Evolutionary conservation across 805 yeast species (phyloP).

Genomic region (Danielia oregonensis): DNA sequence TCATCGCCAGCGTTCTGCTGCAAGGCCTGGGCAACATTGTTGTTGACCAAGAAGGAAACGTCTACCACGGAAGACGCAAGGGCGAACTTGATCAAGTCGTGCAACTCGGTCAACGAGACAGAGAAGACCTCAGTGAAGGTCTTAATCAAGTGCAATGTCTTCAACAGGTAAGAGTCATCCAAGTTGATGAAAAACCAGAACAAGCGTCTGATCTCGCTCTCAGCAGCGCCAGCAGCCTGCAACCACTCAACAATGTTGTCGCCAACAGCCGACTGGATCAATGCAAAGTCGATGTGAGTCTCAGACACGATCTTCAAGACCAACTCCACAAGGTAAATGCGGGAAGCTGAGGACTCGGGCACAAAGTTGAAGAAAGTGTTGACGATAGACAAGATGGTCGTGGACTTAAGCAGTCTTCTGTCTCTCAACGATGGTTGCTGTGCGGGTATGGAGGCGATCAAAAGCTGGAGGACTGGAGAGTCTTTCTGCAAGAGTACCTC

Average conservation of each 20-base stretch:
- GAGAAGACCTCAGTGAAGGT: slow-evolving; percentile 27
- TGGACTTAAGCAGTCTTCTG: slow-evolving; percentile 39
- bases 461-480: slow-evolving; percentile 23
- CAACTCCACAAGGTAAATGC: slow-evolving; percentile 28
- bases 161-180: slow-evolving; percentile 26
- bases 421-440: slow-evolving; percentile 40
- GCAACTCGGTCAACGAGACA: slow-evolving; percentile 23
- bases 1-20: slow-evolving; percentile 23
- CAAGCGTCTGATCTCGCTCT: slow-evolving; percentile 23
- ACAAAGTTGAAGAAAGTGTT: slow-evolving; percentile 41
- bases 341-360: slow-evolving; percentile 28
- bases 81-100: slow-evolving; percentile 31
- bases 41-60: slow-evolving; percentile 40
- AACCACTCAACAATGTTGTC: slow-evolving; percentile 35
- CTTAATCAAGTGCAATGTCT: slow-evolving; percentile 34
- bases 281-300: slow-evolving; percentile 28
- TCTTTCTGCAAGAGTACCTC: slow-evolving; percentile 24
- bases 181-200: slow-evolving; percentile 39
- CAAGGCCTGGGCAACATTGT: slow-evolving; percentile 35
- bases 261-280: slow-evolving; percentile 35
- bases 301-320: slow-evolving; percentile 30
- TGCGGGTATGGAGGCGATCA: slow-evolving; percentile 31
- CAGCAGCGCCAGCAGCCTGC: slow-evolving; percentile 26
- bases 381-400: slow-evolving; percentile 38
- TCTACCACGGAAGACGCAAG: slow-evolving; percentile 36